Evolutionary conservation across 257 asterid species (phyloP).

Genomic region (Petunia axillaris): DNA sequence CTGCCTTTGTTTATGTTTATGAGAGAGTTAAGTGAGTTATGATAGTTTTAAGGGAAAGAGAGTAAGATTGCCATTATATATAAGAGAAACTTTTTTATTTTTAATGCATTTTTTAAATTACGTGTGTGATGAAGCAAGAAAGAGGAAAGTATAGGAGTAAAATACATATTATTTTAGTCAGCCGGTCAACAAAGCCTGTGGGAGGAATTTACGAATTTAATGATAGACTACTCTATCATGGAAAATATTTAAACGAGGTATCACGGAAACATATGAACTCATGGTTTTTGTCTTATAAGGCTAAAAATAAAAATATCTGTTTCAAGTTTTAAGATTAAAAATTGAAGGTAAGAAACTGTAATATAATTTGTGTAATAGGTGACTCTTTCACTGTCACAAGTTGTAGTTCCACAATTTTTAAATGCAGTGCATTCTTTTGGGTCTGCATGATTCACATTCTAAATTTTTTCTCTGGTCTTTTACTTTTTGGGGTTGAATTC

Average conservation of each 20-base stretch:
- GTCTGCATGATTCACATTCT: no score
- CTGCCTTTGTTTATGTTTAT: not conserved
- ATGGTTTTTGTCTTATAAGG: not conserved
- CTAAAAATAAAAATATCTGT: not conserved
- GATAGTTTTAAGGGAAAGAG: not conserved
- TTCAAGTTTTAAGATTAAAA: not conserved
- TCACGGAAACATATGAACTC: not conserved
- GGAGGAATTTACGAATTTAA: not conserved
- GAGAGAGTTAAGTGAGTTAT: conserved; percentile 4
- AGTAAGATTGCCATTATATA: not conserved
- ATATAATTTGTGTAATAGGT: no score
- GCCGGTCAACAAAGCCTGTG: conserved; percentile 20
- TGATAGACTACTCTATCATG: not conserved
- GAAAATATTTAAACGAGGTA: conserved; percentile 4
- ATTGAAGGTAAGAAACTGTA: no score
- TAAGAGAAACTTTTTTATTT: no score
- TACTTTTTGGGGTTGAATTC: no score
- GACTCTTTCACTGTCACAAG: no score
- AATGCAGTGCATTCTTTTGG: no score
- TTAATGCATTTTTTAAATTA: not conserved
- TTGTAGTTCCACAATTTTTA: no score
- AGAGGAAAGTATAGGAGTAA: not conserved
- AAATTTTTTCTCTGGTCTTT: no score
- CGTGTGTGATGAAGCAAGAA: conserved; percentile 16
- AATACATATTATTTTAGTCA: not conserved